phyloP scores from a whole-genome alignment of 257 asterid species.

The Ilex aquifolium region DNA sequence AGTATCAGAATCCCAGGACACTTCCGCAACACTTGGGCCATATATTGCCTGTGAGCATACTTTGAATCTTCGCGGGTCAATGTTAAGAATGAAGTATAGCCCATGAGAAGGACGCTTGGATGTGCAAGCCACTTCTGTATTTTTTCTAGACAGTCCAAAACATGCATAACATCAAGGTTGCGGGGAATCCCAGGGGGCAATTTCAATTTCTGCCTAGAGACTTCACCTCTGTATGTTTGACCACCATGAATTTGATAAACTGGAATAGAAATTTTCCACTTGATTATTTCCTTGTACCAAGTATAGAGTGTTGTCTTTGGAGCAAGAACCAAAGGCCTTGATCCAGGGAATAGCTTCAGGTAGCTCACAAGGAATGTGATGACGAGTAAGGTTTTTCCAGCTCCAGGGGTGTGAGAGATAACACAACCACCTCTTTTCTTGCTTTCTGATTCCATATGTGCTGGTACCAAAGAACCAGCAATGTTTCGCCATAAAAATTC shows the following conservation, averaged over 20 bases:
- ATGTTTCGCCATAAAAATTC: slow-evolving; percentile 93
- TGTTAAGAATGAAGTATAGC: slow-evolving; percentile 88
- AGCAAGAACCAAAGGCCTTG: slow-evolving; percentile 92
- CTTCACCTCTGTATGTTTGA: slow-evolving; percentile 93
- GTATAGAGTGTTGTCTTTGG: slow-evolving; percentile 94
- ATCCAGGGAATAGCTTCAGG: slow-evolving; percentile 81
- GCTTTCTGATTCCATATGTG: slow-evolving; percentile 58
- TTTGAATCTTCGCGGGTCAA: slow-evolving; percentile 90
- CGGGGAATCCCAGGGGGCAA: slow-evolving; percentile 70
- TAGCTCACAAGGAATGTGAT: slow-evolving; percentile 91
- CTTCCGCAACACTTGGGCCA: slow-evolving; percentile 81
- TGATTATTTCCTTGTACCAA: slow-evolving; percentile 93
- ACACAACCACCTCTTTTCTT: slow-evolving; percentile 89
- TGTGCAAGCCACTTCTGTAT: slow-evolving; percentile 97
- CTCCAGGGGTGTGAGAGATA: slow-evolving; percentile 95
- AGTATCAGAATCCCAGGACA: slow-evolving; percentile 92
- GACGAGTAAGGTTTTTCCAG: slow-evolving; percentile 88
- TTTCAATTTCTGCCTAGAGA: slow-evolving; percentile 79
- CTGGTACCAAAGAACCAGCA: slow-evolving; percentile 78
- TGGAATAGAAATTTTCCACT: slow-evolving; percentile 94
- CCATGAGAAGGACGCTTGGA: slow-evolving; percentile 94
- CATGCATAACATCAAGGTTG: slow-evolving; percentile 99
- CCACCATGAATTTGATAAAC: slow-evolving; percentile 99
- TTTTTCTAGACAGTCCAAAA: slow-evolving; percentile 88
- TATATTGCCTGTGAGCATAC: slow-evolving; percentile 92